These are phyloP conservation scores for Pyrus bretschneideri DNA, from an alignment of 306 rosid species.

Conservation along the genomic window DNA sequence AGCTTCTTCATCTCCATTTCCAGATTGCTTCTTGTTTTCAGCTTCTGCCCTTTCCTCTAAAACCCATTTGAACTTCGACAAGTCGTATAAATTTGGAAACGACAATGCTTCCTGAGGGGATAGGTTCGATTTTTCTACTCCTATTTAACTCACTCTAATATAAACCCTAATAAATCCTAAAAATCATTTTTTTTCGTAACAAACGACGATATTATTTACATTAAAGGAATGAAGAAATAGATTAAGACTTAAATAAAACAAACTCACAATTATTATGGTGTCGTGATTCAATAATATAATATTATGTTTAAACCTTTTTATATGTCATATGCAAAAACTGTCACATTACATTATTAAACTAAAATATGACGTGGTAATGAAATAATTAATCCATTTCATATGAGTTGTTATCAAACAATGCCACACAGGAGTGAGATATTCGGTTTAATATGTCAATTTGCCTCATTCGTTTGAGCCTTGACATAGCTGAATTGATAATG, in stretches of 20 bases:
- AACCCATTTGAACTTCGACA: neutral
- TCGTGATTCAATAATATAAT: no score
- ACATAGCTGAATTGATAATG: neutral
- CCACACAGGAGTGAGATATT: neutral
- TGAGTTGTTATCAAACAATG: neutral
- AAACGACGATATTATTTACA: no score
- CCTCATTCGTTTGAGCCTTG: neutral
- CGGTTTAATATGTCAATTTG: neutral
- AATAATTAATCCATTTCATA: neutral
- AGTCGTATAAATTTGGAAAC: neutral
- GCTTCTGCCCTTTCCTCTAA: neutral
- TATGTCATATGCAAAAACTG: no score
- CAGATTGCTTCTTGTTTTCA: neutral
- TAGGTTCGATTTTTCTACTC: neutral
- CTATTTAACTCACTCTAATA: no score
- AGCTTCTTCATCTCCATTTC: conserved; percentile 54
- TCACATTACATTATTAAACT: neutral
- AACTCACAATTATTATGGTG: no score
- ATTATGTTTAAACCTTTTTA: no score
- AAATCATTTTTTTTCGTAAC: no score
- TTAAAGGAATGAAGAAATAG: rapidly evolving
- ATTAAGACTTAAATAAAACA: no score
- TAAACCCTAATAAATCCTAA: no score
- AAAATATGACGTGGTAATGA: no score
- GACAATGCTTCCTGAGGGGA: neutral